A percentile compares a stretch with the other conserved stretches of the same genome.
Evolutionary conservation across 148 eudicot genomes (phyloP).

Genomic region (Rhododendron mucronatum): DNA sequence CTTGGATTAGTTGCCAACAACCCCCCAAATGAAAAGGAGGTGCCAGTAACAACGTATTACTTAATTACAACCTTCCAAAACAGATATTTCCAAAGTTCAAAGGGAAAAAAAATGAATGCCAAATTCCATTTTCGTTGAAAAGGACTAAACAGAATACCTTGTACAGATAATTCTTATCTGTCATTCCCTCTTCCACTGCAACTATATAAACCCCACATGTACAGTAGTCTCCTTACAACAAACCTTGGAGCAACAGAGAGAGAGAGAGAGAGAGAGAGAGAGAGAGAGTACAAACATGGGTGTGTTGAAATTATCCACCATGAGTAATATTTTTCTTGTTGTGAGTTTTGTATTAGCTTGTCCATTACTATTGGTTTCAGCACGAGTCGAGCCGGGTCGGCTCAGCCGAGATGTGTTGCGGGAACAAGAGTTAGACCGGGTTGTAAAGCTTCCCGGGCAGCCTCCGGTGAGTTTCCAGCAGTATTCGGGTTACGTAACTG

Average conservation of each 20-base stretch:
- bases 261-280: not conserved
- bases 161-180: conserved; percentile 12
- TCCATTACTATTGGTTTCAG: not conserved
- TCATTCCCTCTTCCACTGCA: not conserved
- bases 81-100: not conserved
- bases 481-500: conserved; percentile 83
- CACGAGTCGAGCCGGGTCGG: not conserved
- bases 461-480: conserved; percentile 73
- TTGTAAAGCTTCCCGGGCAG: conserved; percentile 64
- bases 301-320: not conserved
- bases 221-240: not conserved
- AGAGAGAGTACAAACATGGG: not conserved
- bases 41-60: not conserved
- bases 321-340: not conserved
- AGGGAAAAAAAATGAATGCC: not conserved
- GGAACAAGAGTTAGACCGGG: conserved; percentile 56
- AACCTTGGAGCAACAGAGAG: not conserved
- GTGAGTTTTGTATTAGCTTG: not conserved
- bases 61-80: not conserved
- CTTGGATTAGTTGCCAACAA: not conserved
- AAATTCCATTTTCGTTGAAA: not conserved
- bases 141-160: not conserved
- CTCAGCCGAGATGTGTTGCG: conserved; percentile 19
- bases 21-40: not conserved
- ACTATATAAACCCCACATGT: conserved; percentile 10